phyloP scores from a whole-genome alignment of 176 grass and related monocot genomes.

The Chrysopogon serrulatus region DNA sequence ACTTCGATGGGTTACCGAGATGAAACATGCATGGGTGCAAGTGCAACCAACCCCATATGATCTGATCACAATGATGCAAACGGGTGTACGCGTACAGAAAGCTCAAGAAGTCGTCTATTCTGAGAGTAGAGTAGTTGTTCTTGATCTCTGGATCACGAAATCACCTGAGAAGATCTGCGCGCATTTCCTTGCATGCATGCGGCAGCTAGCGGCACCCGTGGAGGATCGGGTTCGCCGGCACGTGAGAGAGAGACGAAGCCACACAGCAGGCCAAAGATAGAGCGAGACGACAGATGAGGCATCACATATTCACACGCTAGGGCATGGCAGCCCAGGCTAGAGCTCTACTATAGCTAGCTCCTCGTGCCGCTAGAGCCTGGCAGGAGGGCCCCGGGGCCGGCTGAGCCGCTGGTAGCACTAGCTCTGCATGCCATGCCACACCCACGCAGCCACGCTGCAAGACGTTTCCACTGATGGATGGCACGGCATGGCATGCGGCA shows the following conservation, averaged over 20 bases:
- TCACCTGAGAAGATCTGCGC: constrained; percentile 38
- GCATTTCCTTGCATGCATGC: constrained; percentile 15
- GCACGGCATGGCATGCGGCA: not conserved
- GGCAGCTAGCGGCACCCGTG: not conserved
- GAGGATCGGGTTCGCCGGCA: not conserved
- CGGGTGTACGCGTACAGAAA: too few species aligned
- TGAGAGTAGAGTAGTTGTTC: too few species aligned
- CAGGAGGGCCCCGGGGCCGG: not conserved
- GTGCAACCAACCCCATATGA: too few species aligned
- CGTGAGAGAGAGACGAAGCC: constrained; percentile 37
- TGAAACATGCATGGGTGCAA: not conserved
- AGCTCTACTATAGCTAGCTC: not conserved
- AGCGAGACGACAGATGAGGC: not conserved
- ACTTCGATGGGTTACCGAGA: too few species aligned
- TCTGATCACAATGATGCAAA: not conserved
- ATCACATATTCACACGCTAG: not conserved
- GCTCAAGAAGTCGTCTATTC: too few species aligned
- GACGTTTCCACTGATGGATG: constrained; percentile 28
- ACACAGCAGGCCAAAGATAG: too few species aligned
- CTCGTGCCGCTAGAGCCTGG: not conserved
- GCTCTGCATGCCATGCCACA: not conserved
- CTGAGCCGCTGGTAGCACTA: not conserved
- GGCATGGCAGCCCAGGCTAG: not conserved
- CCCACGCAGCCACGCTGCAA: constrained; percentile 26
- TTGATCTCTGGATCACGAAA: constrained; percentile 16